A percentile compares a stretch with the other conserved stretches of the same genome.
phyloP scores from a whole-genome alignment of 2,329 filamentous ascomycete species.

The Botrytis fragariae region DNA sequence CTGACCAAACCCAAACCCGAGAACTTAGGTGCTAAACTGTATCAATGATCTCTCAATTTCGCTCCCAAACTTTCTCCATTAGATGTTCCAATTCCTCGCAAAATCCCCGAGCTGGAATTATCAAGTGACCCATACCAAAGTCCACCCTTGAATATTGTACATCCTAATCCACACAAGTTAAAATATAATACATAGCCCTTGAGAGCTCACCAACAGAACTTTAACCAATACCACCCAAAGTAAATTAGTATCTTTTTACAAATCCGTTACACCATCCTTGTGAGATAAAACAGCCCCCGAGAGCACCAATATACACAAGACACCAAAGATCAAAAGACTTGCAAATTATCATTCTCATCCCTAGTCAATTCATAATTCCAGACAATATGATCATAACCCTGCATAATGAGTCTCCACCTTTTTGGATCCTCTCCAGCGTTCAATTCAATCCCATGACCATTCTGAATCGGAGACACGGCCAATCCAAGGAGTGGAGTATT shows the following conservation, averaged over 20 bases:
- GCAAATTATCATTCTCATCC: conserved; percentile 38
- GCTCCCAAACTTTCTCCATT: neutral
- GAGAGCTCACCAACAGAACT: neutral
- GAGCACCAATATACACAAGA: neutral
- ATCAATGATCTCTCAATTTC: neutral
- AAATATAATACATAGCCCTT: neutral
- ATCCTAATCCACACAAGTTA: neutral
- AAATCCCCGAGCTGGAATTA: neutral
- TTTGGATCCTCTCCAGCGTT: conserved; percentile 37
- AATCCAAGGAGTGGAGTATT: conserved; percentile 58
- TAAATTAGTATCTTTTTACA: neutral
- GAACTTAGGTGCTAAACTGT: neutral
- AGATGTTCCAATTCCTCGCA: neutral
- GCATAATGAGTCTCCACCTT: conserved; percentile 67
- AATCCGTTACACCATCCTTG: neutral
- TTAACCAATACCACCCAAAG: neutral
- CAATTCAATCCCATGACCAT: conserved; percentile 35
- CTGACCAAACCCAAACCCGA: neutral
- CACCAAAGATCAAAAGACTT: conserved; percentile 25
- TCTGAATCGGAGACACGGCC: conserved; percentile 63
- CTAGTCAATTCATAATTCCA: conserved; percentile 65
- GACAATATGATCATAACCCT: conserved; percentile 68
- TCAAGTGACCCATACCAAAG: neutral
- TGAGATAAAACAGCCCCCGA: neutral
- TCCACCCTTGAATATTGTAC: neutral